These are phyloP conservation scores for Ordospora pajunii DNA, from an alignment of 371 early-diverging fungal species.

Conservation along the genomic window DNA sequence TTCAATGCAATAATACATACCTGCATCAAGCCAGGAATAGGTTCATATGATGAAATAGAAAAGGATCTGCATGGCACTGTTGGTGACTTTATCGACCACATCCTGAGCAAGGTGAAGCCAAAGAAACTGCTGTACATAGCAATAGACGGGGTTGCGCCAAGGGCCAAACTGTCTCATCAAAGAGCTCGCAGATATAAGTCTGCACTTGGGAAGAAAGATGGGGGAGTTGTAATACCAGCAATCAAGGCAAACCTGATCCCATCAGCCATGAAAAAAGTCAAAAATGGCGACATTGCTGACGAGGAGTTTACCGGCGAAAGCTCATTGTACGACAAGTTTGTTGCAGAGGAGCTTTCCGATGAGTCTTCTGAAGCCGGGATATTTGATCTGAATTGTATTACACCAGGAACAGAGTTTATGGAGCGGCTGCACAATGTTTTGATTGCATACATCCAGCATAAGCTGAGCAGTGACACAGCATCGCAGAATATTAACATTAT, in stretches of 20 bases:
- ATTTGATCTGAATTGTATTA: conserved; percentile 95
- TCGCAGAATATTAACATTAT: conserved; percentile 76
- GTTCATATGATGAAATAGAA: conserved; percentile 27
- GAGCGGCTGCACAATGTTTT: conserved; percentile 71
- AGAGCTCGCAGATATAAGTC: conserved; percentile 89
- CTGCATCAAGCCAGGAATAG: conserved; percentile 72
- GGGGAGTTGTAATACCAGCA: not conserved
- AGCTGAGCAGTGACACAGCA: conserved; percentile 72
- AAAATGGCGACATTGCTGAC: conserved; percentile 44
- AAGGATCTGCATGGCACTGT: conserved; percentile 53
- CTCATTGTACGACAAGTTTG: conserved; percentile 55
- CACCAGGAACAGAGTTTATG: conserved; percentile 99
- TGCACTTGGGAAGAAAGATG: conserved; percentile 58
- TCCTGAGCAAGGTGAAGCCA: conserved; percentile 79
- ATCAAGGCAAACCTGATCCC: not conserved
- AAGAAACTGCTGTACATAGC: conserved; percentile 86
- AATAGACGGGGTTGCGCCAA: conserved; percentile 95
- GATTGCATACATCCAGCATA: conserved; percentile 75
- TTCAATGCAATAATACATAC: conserved; percentile 99
- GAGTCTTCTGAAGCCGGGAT: conserved; percentile 50
- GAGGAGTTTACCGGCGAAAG: conserved; percentile 65
- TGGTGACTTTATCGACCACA: conserved; percentile 81
- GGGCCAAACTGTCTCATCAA: conserved; percentile 98
- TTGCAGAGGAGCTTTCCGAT: conserved; percentile 60
- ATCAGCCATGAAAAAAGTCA: not conserved